A percentile compares a stretch with the other conserved stretches of the same genome.
phyloP scores from a whole-genome alignment of 306 rosid species.

The Lathyrus tuberosus region DNA sequence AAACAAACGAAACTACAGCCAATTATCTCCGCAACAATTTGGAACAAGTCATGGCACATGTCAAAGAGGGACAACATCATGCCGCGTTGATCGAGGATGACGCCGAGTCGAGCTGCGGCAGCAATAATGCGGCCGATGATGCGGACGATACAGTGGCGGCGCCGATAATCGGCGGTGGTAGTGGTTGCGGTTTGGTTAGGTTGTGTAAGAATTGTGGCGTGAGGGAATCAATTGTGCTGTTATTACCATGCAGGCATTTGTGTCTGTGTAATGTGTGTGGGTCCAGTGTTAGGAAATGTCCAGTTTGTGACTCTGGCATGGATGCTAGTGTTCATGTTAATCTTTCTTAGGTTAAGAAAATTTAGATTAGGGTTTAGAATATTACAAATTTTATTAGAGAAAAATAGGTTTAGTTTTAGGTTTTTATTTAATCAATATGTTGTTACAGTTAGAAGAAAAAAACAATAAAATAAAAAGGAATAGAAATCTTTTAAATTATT shows the following conservation, averaged over 20 bases:
- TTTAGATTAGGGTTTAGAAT: slow-evolving; percentile 4
- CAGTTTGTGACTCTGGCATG: slow-evolving; percentile 68
- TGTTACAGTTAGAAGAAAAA: slow-evolving; percentile 8
- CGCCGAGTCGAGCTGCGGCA: slow-evolving; percentile 74
- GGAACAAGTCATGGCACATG: slow-evolving; percentile 66
- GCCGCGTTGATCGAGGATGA: slow-evolving; percentile 41
- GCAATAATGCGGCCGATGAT: slow-evolving; percentile 38
- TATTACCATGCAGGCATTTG: slow-evolving; percentile 89
- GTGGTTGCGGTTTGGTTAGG: slow-evolving; percentile 11
- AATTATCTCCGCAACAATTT: slow-evolving; percentile 66
- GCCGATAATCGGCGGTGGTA: neutral
- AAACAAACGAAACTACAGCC: slow-evolving; percentile 76
- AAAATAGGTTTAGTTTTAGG: neutral
- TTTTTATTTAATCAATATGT: neutral
- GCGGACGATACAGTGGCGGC: slow-evolving; percentile 29
- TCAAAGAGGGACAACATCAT: slow-evolving; percentile 33
- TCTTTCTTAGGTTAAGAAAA: slow-evolving; percentile 52
- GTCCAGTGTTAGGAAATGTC: slow-evolving; percentile 71
- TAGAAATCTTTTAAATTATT: slow-evolving; percentile 41
- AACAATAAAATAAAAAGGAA: neutral
- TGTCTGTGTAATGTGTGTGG: slow-evolving; percentile 84
- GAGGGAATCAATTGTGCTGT: slow-evolving; percentile 70
- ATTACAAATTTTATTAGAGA: neutral
- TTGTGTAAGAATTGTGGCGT: slow-evolving; percentile 69
- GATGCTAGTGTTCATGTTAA: slow-evolving; percentile 84